phyloP scores from a whole-genome alignment of 768 basidiomycete species.

The Termitomyces sp. region DNA sequence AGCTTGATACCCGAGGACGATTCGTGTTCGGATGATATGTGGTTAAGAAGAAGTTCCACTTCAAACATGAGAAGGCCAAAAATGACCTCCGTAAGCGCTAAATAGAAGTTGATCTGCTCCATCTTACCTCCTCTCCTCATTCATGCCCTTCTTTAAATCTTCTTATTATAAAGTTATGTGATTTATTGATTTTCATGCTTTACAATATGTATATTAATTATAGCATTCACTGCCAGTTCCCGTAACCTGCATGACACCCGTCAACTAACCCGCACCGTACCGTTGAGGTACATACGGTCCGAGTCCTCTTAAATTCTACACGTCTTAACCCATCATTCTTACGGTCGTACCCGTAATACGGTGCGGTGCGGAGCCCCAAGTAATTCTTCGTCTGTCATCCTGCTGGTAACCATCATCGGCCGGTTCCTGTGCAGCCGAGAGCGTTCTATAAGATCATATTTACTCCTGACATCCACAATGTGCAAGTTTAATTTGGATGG shows the following conservation, averaged over 20 bases:
- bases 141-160: too few species aligned
- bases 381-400: too few species aligned
- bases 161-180: background rate
- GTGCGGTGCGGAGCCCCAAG: slow-evolving; percentile 1
- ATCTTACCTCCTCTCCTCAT: too few species aligned
- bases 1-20: background rate
- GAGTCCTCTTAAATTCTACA: background rate
- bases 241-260: background rate
- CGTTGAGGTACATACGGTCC: background rate
- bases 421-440: too few species aligned
- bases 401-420: too few species aligned
- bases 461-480: too few species aligned
- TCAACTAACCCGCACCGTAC: background rate
- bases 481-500: too few species aligned
- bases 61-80: background rate
- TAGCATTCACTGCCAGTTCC: too few species aligned
- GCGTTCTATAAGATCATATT: too few species aligned
- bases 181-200: background rate
- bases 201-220: too few species aligned
- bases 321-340: background rate
- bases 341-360: slow-evolving; percentile 1
- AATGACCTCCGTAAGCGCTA: background rate
- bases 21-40: background rate
- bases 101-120: too few species aligned
- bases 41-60: background rate